Conservation (phyloP, 768 basidiomycete species). For the Amanita thiersii region DNA sequence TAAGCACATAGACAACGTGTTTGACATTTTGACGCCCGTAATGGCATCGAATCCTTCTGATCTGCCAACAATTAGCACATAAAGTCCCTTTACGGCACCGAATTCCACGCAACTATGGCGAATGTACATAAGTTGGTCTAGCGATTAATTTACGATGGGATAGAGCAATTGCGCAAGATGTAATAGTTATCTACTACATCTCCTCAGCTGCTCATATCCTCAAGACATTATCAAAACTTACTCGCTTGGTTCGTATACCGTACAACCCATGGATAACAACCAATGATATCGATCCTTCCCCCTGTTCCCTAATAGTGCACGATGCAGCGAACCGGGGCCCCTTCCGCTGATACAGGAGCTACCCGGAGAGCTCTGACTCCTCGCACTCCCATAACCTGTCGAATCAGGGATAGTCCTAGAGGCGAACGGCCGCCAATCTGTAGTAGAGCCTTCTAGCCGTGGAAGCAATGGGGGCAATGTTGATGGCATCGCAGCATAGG, state of each 20-base stretch:
- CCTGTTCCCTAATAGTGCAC: background rate
- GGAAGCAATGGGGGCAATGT: slow-evolving; percentile 7
- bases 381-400: background rate
- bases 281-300: slow-evolving; percentile 1
- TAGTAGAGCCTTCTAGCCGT: slow-evolving; percentile 3
- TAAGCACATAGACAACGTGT: too few species aligned
- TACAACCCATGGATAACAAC: slow-evolving; percentile 2
- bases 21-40: too few species aligned
- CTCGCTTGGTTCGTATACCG: slow-evolving; percentile 1
- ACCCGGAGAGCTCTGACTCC: background rate
- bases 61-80: too few species aligned
- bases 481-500: slow-evolving; percentile 28
- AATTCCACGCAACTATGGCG: too few species aligned
- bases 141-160: too few species aligned
- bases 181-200: too few species aligned
- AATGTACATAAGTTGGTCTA: too few species aligned
- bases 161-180: too few species aligned
- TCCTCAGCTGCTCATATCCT: background rate
- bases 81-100: too few species aligned
- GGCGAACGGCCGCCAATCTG: background rate
- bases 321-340: background rate
- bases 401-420: background rate
- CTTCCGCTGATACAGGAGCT: background rate
- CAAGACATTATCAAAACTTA: background rate
- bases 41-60: too few species aligned